A percentile compares a stretch with the other conserved stretches of the same genome.
phyloP scores from a whole-genome alignment of 768 basidiomycete species.

The Tulasnella sp. region DNA sequence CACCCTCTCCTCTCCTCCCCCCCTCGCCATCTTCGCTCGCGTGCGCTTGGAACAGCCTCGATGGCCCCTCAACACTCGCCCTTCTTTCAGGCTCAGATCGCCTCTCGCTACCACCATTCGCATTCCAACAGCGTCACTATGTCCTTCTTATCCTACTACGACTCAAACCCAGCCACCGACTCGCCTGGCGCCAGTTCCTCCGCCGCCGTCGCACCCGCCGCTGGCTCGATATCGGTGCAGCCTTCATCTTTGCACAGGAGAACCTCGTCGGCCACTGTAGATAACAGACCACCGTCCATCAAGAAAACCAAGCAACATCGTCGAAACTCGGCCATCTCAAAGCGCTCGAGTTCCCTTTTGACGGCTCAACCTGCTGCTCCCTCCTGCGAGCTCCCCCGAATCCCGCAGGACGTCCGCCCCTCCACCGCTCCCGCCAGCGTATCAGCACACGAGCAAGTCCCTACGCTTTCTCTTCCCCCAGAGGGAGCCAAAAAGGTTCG shows the following conservation, averaged over 20 bases:
- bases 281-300: not conserved
- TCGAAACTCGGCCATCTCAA: not conserved
- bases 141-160: not conserved
- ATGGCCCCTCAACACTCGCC: not conserved
- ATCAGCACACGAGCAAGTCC: not conserved
- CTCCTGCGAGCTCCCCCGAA: not conserved
- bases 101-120: not conserved
- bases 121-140: not conserved
- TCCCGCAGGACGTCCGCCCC: not conserved
- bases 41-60: too few species aligned
- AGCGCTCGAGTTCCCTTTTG: not conserved
- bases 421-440: not conserved
- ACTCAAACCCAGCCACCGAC: not conserved
- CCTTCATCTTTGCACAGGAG: not conserved
- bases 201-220: not conserved
- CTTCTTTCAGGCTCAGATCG: not conserved
- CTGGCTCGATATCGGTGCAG: not conserved
- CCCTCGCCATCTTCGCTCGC: not conserved
- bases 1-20: not conserved
- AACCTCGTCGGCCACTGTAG: not conserved
- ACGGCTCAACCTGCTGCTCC: not conserved
- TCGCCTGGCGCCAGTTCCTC: not conserved
- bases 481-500: not conserved
- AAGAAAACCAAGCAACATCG: not conserved
- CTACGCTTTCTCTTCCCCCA: not conserved